Conservation (phyloP, 768 basidiomycete species). For the Dioszegia crocea region DNA sequence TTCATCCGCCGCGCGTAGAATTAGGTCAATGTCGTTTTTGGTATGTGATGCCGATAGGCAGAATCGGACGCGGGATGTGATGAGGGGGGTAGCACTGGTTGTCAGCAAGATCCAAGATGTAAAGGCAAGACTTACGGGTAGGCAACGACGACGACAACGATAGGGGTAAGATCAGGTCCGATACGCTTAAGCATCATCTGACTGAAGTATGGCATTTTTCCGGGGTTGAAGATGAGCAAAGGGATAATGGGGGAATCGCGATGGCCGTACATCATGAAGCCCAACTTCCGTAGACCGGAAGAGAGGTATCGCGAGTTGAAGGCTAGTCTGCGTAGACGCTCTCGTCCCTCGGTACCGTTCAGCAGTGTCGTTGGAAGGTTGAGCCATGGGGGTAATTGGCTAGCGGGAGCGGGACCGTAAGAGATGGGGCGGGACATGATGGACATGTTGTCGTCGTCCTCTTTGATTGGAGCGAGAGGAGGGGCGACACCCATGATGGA, state of each 20-base stretch:
- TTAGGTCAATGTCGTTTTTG: constrained; percentile 86
- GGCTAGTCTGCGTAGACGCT: constrained; percentile 78
- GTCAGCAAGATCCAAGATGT: background rate
- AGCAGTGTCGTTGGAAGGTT: constrained; percentile 65
- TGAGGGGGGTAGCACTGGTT: constrained; percentile 69
- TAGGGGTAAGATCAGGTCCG: constrained; percentile 58
- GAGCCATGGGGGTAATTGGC: constrained; percentile 72
- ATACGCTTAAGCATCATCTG: constrained; percentile 70
- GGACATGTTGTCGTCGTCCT: constrained; percentile 49
- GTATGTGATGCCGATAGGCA: constrained; percentile 93
- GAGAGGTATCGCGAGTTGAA: constrained; percentile 95
- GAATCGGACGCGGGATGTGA: constrained; percentile 84
- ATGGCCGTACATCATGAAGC: constrained; percentile 94
- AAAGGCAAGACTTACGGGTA: constrained; percentile 54
- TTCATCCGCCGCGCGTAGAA: constrained; percentile 84
- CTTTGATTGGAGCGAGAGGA: constrained; percentile 49
- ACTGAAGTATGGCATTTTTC: constrained; percentile 88
- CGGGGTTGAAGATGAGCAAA: constrained; percentile 82
- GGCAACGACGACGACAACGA: constrained; percentile 82
- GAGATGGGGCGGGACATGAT: constrained; percentile 31
- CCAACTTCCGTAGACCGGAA: constrained; percentile 76
- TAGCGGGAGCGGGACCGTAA: constrained; percentile 63
- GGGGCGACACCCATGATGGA: constrained; percentile 81
- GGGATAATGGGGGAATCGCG: constrained; percentile 90
- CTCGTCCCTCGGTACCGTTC: constrained; percentile 77